Base-by-base conservation (phyloP, 2,329 filamentous ascomycete species). In the Daldinia eschscholtzii region DNA sequence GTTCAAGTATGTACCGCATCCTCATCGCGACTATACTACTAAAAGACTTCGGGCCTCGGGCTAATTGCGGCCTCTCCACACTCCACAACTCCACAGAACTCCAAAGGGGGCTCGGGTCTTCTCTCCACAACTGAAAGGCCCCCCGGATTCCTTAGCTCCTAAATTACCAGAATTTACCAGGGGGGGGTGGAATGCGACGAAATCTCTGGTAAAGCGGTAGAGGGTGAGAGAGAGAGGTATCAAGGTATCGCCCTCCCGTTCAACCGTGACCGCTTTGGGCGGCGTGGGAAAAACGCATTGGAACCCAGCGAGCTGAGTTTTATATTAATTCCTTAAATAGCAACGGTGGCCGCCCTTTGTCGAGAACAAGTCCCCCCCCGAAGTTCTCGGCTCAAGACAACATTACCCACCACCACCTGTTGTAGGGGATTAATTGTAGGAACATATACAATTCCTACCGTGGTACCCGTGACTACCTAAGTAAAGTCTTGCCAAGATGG, bases 401-500 rank as follows among this genome's bases (percentile, higher is more conserved):
- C 39, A 44, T n/a, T n/a, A 35, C 26, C 23, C 52, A 50, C 55
- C 58, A 44, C 35, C 30, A 30, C 57, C 52, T 12, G 52, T 53
- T 50, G 41, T 48, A 58, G 23, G 48, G 23, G 30, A 33, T 33
- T 33, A 33, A 33, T 33, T 33, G 9, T 33, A 33, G 30, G 30
- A 9, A 35, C 33, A 50, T 33, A 57, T 33, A 57, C 37, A 20
- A 57, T 30, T 61, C 42, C 52, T 53, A 66, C 60, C 52, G 55
- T 57, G 52, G 59, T 52, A 62, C 58, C 46, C 23, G 50, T 35
- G 39, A 64, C 41, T n/a, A n/a, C n/a, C n/a, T 53, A 53, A 48
- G 39, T 28, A 50, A 10, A 44, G 53, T 28, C 37, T 39, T 28
- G 53, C 37, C 53, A 72, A 58, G 41, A 85, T 86, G 85, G 79